These are phyloP conservation scores for Lachancea sp. DNA, from an alignment of 805 yeast genomes.

Conservation along the genomic window DNA sequence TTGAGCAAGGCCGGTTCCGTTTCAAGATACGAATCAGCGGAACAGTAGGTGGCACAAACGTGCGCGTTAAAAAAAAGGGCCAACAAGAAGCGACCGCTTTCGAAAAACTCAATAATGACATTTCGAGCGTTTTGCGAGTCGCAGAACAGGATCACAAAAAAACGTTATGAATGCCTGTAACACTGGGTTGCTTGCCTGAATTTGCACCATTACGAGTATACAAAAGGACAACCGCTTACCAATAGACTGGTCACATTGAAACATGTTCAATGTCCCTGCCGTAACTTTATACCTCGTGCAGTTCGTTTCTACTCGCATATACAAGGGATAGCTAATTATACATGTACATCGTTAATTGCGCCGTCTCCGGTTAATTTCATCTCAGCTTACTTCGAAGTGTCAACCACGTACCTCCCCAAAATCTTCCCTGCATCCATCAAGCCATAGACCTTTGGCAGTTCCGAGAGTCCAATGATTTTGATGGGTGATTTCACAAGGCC, in stretches of 20 bases:
- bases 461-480: conserved; percentile 50
- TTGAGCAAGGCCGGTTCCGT: conserved; percentile 23
- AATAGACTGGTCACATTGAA: too few species aligned
- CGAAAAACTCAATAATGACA: conserved; percentile 20
- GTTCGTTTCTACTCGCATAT: background rate
- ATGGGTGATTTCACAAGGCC: conserved; percentile 61
- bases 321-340: background rate
- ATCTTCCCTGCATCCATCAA: conserved; percentile 52
- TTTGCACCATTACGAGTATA: conserved; percentile 1
- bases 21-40: conserved; percentile 25
- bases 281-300: background rate
- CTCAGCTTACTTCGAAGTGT: conserved; percentile 48
- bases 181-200: too few species aligned
- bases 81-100: conserved; percentile 16
- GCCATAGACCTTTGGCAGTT: conserved; percentile 46
- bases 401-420: conserved; percentile 81
- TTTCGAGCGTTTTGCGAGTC: conserved; percentile 15
- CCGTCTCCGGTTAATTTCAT: background rate
- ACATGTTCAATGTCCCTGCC: too few species aligned
- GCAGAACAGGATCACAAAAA: too few species aligned
- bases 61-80: conserved; percentile 23
- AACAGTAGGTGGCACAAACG: conserved; percentile 9
- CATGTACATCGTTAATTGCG: background rate
- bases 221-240: too few species aligned
- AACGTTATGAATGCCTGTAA: too few species aligned